Conservation (phyloP, 1,284 basidiomycete species). For the Mrakiaceae sp. region DNA sequence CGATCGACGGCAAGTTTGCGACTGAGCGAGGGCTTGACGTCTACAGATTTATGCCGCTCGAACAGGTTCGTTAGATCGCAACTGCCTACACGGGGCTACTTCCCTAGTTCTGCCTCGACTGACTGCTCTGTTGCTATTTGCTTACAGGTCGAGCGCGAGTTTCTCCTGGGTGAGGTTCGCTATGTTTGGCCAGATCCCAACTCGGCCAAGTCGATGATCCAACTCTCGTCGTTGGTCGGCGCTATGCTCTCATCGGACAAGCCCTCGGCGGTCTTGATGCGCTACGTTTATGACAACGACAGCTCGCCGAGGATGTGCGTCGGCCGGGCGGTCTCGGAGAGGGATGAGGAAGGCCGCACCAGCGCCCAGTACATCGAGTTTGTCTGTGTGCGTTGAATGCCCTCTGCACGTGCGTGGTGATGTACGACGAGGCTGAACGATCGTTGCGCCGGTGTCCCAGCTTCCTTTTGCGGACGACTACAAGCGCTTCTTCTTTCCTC, state of each 20-base stretch:
- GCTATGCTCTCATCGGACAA: slow-evolving; percentile 49
- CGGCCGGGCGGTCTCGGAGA: slow-evolving; percentile 47
- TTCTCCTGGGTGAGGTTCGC: slow-evolving; percentile 72
- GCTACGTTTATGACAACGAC: slow-evolving; percentile 63
- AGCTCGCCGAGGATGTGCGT: slow-evolving; percentile 77
- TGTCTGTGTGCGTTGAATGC: slow-evolving; percentile 50
- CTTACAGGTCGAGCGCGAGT: slow-evolving; percentile 61
- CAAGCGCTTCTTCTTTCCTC: slow-evolving; percentile 73
- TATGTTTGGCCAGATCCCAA: slow-evolving; percentile 71
- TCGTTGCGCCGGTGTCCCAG: slow-evolving; percentile 35
- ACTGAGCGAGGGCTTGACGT: slow-evolving; percentile 78
- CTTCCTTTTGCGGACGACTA: slow-evolving; percentile 93
- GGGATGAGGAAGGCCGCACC: slow-evolving; percentile 38
- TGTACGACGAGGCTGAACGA: background rate
- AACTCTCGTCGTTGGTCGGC: slow-evolving; percentile 71
- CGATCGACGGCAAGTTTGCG: slow-evolving; percentile 40
- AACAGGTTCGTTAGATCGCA: slow-evolving; percentile 43
- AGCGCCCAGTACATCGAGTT: slow-evolving; percentile 55
- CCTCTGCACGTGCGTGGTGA: background rate
- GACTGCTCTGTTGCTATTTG: slow-evolving; percentile 1
- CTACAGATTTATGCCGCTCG: slow-evolving; percentile 62
- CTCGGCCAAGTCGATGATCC: slow-evolving; percentile 61
- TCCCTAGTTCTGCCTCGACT: background rate
- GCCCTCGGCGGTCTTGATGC: slow-evolving; percentile 58
- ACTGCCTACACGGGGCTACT: too few species aligned